phyloP scores from a whole-genome alignment of 2,329 filamentous ascomycete genomes.

The Thyridium curvatum region DNA sequence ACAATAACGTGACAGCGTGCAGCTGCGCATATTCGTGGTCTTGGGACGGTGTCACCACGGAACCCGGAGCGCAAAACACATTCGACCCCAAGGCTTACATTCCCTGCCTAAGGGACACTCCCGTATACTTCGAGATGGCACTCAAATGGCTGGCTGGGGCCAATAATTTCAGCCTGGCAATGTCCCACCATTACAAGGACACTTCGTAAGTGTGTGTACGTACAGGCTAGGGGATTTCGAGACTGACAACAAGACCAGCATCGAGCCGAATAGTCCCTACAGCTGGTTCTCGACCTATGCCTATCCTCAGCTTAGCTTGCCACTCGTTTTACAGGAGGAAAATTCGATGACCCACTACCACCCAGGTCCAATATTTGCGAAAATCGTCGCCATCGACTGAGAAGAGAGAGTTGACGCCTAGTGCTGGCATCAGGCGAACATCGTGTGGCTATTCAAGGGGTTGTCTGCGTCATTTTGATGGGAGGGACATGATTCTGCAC shows the following conservation, averaged over 20 bases:
- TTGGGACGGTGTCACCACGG: slow-evolving; percentile 14
- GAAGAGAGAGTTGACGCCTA: too few species aligned
- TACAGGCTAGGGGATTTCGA: too few species aligned
- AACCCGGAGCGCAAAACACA: slow-evolving; percentile 7
- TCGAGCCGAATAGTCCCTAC: too few species aligned
- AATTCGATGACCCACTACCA: slow-evolving; percentile 4
- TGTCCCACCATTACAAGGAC: slow-evolving; percentile 18
- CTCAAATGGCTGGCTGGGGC: slow-evolving; percentile 13
- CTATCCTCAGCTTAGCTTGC: slow-evolving; percentile 4
- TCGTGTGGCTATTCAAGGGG: too few species aligned
- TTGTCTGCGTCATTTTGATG: too few species aligned
- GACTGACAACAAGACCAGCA: too few species aligned
- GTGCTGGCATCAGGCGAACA: too few species aligned
- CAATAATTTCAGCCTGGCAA: slow-evolving; percentile 14
- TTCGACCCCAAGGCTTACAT: slow-evolving; percentile 3
- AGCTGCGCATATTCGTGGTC: slow-evolving; percentile 13
- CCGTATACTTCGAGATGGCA: slow-evolving; percentile 14
- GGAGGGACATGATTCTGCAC: too few species aligned
- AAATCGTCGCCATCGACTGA: slow-evolving; percentile 7
- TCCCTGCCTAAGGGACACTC: slow-evolving; percentile 3
- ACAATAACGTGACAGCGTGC: slow-evolving; percentile 16
- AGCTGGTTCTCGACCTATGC: slow-evolving; percentile 5
- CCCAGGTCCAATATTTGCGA: slow-evolving; percentile 4
- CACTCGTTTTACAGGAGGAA: background rate
- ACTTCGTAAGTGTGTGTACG: slow-evolving; percentile 12